These are phyloP conservation scores for Tolypocladium inflatum DNA, from an alignment of 2,329 filamentous ascomycete species.

Conservation along the genomic window DNA sequence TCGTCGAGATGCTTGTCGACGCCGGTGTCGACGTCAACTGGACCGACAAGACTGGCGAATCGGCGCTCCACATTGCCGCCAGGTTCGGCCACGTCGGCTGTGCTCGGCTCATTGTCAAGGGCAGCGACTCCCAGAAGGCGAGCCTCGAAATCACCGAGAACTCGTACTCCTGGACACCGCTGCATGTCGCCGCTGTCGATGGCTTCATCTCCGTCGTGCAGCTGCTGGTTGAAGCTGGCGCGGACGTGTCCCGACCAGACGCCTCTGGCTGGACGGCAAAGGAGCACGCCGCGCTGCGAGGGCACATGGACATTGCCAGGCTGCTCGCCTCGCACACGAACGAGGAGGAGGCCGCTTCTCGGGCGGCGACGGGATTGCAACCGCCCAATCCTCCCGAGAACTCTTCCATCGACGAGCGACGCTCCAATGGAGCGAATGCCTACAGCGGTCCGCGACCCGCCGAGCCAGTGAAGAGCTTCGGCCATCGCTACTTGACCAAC, in stretches of 20 bases:
- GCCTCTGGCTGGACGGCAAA: constrained; percentile 89
- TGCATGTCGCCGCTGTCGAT: constrained; percentile 88
- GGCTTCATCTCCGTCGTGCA: constrained; percentile 68
- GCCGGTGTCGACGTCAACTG: constrained; percentile 91
- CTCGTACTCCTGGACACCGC: constrained; percentile 87
- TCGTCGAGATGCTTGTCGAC: constrained; percentile 80
- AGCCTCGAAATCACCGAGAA: constrained; percentile 72
- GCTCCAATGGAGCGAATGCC: constrained; percentile 39
- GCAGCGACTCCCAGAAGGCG: constrained; percentile 59
- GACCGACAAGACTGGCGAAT: constrained; percentile 82
- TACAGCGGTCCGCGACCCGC: constrained; percentile 36
- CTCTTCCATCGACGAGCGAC: constrained; percentile 53
- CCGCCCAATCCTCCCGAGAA: constrained; percentile 28
- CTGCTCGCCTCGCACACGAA: constrained; percentile 48
- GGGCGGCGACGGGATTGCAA: constrained; percentile 10
- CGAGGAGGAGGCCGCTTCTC: constrained; percentile 18
- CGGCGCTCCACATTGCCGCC: constrained; percentile 83
- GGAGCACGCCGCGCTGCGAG: constrained; percentile 85
- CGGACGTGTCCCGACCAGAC: constrained; percentile 65
- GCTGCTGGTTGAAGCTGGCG: constrained; percentile 68
- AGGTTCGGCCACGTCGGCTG: constrained; percentile 79
- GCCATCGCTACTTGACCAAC: constrained; percentile 85
- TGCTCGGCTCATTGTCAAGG: constrained; percentile 64
- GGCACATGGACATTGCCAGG: constrained; percentile 73
- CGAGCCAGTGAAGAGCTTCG: constrained; percentile 89